Conservation (phyloP, 2,329 filamentous ascomycete species). For the Arthrobotrys sphaeroides region DNA sequence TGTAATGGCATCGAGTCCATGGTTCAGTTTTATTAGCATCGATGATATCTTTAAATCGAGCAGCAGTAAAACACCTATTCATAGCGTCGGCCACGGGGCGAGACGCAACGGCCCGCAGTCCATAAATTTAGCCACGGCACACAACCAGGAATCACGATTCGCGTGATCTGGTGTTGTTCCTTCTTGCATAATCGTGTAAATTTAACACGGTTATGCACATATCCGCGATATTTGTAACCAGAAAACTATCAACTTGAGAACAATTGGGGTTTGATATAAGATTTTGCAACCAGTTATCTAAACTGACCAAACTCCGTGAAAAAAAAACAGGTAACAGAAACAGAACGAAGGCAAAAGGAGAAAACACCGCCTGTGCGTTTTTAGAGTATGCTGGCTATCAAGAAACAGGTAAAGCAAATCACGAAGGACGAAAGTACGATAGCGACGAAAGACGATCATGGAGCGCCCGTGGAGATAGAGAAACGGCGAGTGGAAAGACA, state of each 20-base stretch:
- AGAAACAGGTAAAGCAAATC: neutral
- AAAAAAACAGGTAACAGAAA: neutral
- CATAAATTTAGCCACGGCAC: neutral
- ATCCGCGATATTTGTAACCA: no score
- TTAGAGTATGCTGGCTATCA: neutral
- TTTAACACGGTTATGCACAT: no score
- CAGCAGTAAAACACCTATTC: no score
- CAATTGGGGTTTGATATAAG: neutral
- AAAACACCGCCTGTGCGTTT: conserved; percentile 17
- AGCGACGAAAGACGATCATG: neutral
- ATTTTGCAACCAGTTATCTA: conserved; percentile 17
- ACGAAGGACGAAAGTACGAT: neutral
- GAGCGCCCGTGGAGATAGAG: neutral
- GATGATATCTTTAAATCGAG: no score
- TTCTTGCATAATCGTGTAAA: no score
- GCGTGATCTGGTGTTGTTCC: no score
- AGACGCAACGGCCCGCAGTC: neutral
- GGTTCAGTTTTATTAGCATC: no score
- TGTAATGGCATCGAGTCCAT: neutral
- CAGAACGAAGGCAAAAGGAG: neutral
- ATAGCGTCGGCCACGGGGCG: neutral
- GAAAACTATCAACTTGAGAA: no score
- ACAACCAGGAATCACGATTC: neutral
- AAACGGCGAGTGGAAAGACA: neutral
- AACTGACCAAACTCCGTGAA: conserved; percentile 11